Evolutionary conservation across 108 stramenopile species (phyloP), one percentile per base, ranked within the genome.

Genomic region (Cyclotella distinguenda): DNA sequence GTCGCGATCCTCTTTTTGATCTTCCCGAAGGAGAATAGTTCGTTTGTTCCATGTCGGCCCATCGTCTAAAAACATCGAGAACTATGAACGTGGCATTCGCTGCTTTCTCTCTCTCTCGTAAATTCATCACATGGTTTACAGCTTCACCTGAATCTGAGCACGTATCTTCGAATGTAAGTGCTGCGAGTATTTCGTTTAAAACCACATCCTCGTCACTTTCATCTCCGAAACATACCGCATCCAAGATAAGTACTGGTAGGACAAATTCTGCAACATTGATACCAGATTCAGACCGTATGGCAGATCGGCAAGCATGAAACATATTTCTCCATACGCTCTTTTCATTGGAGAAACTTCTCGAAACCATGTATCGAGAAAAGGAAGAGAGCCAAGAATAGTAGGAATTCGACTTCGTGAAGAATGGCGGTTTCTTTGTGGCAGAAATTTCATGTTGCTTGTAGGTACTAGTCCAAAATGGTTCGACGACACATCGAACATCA

Each of bases 191-290:
- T 70, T 96, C 95, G 10, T 71, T 70, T 15, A 79, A 42, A 34
- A 93, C 68, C 10, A 62, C 44, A 42, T 67, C 55, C 30, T 76
- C 64, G 52, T 92, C 95, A n/a, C 67, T 28, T 15, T 62, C 50
- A 18, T 70, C 62, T 16, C 91, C 95, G 54, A 87, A 93, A 60
- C 88, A 92, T 26, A 92, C 44, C 9, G 74, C 69, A 63, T 96
- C 95, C 11, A 91, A 77, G 9, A 96, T 72, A 6, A 96, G 72
- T 4, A 93, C 51, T 26, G 95, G 95, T 2, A 96, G 65, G 10
- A 96, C 60, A 49, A 91, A 91, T 66, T 95, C 91, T 6, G 85
- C 75, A 42, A 88, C 76, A 43, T 59, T 44, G 2, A 90, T 16
- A 6, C 89, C 91, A 42, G 82, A 74, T 56, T 72, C 57, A 18